A percentile compares a stretch with the other conserved stretches of the same genome.
These are phyloP conservation scores for Pseudomassariella vexata DNA, from an alignment of 2,329 filamentous ascomycete species.

Conservation along the genomic window DNA sequence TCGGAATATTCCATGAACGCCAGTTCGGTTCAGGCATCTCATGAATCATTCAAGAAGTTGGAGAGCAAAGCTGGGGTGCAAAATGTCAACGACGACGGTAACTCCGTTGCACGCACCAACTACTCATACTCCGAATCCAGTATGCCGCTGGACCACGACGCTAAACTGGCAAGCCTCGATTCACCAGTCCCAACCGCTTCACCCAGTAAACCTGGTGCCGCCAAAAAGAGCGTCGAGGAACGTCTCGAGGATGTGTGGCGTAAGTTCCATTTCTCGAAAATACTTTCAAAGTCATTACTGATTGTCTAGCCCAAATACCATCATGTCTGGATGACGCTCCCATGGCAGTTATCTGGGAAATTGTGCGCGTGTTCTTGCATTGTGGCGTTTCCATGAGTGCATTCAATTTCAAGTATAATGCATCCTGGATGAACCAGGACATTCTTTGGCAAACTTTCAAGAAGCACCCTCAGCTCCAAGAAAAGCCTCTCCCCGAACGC, in stretches of 20 bases:
- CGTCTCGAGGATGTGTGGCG: constrained; percentile 22
- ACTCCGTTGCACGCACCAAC: no score
- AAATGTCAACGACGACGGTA: no score
- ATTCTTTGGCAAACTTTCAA: constrained; percentile 35
- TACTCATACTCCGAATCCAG: constrained; percentile 10
- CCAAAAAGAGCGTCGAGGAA: constrained; percentile 10
- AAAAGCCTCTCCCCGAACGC: constrained; percentile 41
- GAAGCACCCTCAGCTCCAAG: constrained; percentile 31
- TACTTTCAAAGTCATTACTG: constrained; percentile 2
- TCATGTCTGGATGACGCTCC: constrained; percentile 36
- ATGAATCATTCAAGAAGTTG: constrained; percentile 11
- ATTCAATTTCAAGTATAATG: constrained; percentile 28
- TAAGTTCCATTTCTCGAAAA: constrained; percentile 11
- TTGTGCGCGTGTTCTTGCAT: constrained; percentile 39
- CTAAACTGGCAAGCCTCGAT: not conserved
- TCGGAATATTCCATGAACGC: constrained; percentile 18
- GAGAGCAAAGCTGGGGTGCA: constrained; percentile 8
- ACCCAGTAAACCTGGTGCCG: not conserved
- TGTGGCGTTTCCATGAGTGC: constrained; percentile 35
- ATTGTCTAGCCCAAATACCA: constrained; percentile 25
- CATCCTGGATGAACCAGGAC: constrained; percentile 37
- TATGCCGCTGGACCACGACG: constrained; percentile 4
- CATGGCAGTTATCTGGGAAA: constrained; percentile 46
- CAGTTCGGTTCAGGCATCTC: constrained; percentile 17
- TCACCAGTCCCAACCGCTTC: no score